Conservation (phyloP, 345 rosid species). For the Populus simonii region DNA sequence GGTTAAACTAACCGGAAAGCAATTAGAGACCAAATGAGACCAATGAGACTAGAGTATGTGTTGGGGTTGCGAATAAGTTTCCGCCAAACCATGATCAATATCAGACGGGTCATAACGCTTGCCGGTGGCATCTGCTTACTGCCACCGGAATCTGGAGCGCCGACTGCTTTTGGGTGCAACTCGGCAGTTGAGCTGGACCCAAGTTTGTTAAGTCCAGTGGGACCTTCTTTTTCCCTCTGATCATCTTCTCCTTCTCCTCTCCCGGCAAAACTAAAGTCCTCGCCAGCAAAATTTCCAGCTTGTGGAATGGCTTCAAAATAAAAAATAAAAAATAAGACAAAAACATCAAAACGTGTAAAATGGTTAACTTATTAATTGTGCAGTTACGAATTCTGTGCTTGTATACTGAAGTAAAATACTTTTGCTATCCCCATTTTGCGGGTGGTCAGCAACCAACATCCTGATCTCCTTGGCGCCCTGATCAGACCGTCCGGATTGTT, state of each 20-base stretch:
- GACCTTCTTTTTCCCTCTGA: slow-evolving; percentile 18
- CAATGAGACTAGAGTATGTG: slow-evolving; percentile 36
- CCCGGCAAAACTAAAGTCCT: slow-evolving; percentile 52
- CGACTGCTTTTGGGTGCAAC: slow-evolving; percentile 49
- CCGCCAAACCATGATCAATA: slow-evolving; percentile 38
- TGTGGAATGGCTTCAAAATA: slow-evolving; percentile 35
- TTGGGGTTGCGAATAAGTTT: slow-evolving; percentile 35
- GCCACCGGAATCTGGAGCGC: slow-evolving; percentile 29
- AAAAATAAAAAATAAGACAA: background rate
- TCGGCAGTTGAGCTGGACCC: slow-evolving; percentile 63
- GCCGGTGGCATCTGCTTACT: slow-evolving; percentile 34
- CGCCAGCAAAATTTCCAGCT: slow-evolving; percentile 47
- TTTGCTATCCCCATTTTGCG: slow-evolving; percentile 71
- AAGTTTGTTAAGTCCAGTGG: slow-evolving; percentile 43
- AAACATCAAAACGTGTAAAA: background rate
- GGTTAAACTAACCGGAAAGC: slow-evolving; percentile 18
- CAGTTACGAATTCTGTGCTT: background rate
- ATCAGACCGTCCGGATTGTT: slow-evolving; percentile 74
- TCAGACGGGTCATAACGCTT: slow-evolving; percentile 35
- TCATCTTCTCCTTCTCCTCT: slow-evolving; percentile 42
- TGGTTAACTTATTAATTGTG: background rate
- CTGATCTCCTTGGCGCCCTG: slow-evolving; percentile 91
- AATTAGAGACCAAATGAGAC: slow-evolving; percentile 31
- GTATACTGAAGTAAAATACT: slow-evolving; percentile 30
- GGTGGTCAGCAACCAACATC: slow-evolving; percentile 77